phyloP scores from a whole-genome alignment of 2,329 filamentous ascomycete species.

The Colletotrichum simmondsii region DNA sequence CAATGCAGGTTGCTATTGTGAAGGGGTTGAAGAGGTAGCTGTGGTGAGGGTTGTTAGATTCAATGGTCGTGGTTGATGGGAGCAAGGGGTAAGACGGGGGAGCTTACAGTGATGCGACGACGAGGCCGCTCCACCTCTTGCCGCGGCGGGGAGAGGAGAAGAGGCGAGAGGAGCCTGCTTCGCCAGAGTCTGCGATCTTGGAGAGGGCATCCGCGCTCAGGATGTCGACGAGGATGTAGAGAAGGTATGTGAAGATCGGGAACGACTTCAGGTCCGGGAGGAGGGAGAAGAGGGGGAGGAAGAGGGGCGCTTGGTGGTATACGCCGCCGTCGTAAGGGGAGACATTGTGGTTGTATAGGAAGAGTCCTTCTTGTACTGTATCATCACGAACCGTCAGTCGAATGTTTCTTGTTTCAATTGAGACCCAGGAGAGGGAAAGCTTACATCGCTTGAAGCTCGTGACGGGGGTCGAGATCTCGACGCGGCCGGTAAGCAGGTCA shows the following conservation, averaged over 20 bases:
- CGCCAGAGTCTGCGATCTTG: conserved; percentile 83
- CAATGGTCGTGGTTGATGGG: conserved; percentile 67
- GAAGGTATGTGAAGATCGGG: conserved; percentile 79
- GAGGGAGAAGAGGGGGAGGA: conserved; percentile 91
- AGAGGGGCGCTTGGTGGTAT: conserved; percentile 83
- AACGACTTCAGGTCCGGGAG: conserved; percentile 76
- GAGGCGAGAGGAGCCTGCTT: conserved; percentile 77
- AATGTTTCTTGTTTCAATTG: background rate
- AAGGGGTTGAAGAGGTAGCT: conserved; percentile 97
- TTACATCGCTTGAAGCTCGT: conserved; percentile 97
- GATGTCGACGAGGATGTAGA: conserved; percentile 86
- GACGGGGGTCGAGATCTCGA: conserved; percentile 96
- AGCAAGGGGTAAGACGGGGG: background rate
- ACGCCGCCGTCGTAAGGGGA: conserved; percentile 97
- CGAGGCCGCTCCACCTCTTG: conserved; percentile 78
- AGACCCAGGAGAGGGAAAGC: conserved; percentile 42
- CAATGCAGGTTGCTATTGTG: conserved; percentile 90
- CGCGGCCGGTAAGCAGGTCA: conserved; percentile 86
- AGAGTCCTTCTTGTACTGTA: conserved; percentile 93
- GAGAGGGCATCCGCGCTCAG: conserved; percentile 83
- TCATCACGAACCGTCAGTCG: background rate
- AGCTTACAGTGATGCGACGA: conserved; percentile 81
- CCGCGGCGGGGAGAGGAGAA: conserved; percentile 84
- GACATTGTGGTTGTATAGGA: conserved; percentile 95
- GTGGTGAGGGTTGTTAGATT: conserved; percentile 68